These are phyloP conservation scores for Amaranthus palmeri DNA, from an alignment of 148 eudicot genomes.

Conservation along the genomic window DNA sequence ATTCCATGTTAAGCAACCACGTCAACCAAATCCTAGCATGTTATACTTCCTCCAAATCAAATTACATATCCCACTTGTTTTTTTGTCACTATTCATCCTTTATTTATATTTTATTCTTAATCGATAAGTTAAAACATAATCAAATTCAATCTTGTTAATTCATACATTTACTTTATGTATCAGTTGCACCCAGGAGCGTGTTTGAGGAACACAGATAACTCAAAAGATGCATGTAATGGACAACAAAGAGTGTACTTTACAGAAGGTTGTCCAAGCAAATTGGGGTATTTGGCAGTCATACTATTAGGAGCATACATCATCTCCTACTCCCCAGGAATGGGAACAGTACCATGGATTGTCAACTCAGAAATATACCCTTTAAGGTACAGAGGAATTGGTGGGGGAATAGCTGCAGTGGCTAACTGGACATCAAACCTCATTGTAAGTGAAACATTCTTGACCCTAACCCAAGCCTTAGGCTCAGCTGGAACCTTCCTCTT, in stretches of 20 bases:
- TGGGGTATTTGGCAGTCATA: constrained; percentile 58
- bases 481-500: constrained; percentile 65
- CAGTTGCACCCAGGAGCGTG: constrained; percentile 73
- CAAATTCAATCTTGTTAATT: not conserved
- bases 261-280: constrained; percentile 72
- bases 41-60: too few relatives aligned
- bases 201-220: constrained; percentile 30
- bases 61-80: too few relatives aligned
- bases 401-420: constrained; percentile 72
- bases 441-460: constrained; percentile 67
- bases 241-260: constrained; percentile 62
- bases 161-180: not conserved
- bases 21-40: too few relatives aligned
- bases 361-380: constrained; percentile 85
- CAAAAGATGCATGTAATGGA: constrained; percentile 37
- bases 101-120: too few relatives aligned
- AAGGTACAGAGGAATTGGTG: constrained; percentile 68
- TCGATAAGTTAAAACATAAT: constrained; percentile 8
- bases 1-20: too few relatives aligned
- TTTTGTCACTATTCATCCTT: too few relatives aligned
- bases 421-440: constrained; percentile 75
- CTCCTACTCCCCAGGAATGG: constrained; percentile 80
- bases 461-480: constrained; percentile 60
- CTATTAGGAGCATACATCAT: constrained; percentile 65
- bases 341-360: constrained; percentile 78